A percentile compares a stretch with the other conserved stretches of the same genome.
phyloP scores from a whole-genome alignment of 257 asterid genomes.

The Gentiana straminea region DNA sequence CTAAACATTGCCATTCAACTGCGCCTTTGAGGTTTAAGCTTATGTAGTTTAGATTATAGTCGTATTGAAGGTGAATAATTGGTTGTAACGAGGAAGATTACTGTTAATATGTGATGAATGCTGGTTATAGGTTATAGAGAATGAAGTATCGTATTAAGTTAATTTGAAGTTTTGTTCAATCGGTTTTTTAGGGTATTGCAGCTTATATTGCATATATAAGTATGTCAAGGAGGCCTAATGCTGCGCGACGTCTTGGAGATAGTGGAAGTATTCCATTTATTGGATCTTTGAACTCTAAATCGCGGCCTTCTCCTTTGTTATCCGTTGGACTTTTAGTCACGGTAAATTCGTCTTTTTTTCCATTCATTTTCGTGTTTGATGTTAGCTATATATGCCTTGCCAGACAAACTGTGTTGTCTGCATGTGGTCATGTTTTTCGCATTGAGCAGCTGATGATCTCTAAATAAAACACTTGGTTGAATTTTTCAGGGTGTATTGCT shows the following conservation, averaged over 20 bases:
- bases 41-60: too few species aligned
- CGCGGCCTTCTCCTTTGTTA: constrained; percentile 72
- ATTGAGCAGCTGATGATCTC: neutral
- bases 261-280: constrained; percentile 55
- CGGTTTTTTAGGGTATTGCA: too few species aligned
- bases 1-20: too few species aligned
- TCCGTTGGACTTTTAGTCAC: constrained; percentile 62
- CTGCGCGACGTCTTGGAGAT: constrained; percentile 62
- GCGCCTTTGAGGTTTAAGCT: too few species aligned
- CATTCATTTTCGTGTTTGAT: neutral
- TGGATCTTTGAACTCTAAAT: constrained; percentile 65
- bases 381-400: too few species aligned
- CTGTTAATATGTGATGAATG: too few species aligned
- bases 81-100: too few species aligned
- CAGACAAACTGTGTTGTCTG: neutral
- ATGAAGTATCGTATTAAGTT: too few species aligned
- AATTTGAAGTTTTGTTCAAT: too few species aligned
- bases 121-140: too few species aligned
- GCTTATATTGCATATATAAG: too few species aligned
- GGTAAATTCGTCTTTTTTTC: constrained; percentile 35
- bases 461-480: constrained; percentile 4
- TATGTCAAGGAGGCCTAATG: constrained; percentile 74
- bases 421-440: neutral
- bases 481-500: constrained; percentile 72
- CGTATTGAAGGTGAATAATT: too few species aligned